Conservation (phyloP, 495 filamentous ascomycete species). For the Lasiosphaeriaceae sp. region DNA sequence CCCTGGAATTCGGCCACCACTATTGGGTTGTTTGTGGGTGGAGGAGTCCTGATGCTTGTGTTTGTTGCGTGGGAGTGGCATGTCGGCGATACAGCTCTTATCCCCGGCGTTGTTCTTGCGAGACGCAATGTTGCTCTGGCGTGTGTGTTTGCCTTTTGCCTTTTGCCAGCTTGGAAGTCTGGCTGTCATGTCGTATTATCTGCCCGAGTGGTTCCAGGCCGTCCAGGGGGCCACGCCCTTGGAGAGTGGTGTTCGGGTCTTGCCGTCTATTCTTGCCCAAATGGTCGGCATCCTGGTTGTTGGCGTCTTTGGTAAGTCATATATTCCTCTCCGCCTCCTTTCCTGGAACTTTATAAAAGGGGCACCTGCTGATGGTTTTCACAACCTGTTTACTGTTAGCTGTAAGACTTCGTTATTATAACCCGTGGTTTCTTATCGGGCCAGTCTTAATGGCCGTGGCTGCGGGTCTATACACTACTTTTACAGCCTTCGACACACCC, state of each 20-base stretch:
- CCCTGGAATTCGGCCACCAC: conserved; percentile 44
- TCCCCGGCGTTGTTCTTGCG: conserved; percentile 28
- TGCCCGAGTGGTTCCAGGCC: conserved; percentile 63
- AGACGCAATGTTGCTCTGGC: conserved; percentile 11
- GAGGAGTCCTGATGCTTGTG: conserved; percentile 29
- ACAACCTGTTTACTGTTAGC: neutral
- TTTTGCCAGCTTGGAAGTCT: conserved; percentile 19
- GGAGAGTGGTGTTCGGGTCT: conserved; percentile 43
- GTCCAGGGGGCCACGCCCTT: conserved; percentile 42
- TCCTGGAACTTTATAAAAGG: too few species aligned
- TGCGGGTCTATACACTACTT: conserved; percentile 34
- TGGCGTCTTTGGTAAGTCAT: conserved; percentile 3
- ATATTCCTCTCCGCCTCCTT: neutral
- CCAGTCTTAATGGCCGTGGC: conserved; percentile 10
- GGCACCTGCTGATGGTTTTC: neutral
- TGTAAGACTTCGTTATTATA: conserved; percentile 13
- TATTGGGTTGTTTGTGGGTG: conserved; percentile 43
- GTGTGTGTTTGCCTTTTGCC: conserved; percentile 15
- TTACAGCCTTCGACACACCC: conserved; percentile 29
- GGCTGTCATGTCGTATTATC: conserved; percentile 42
- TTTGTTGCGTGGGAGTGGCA: conserved; percentile 43
- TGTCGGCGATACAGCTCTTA: conserved; percentile 44
- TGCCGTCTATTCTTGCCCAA: conserved; percentile 40
- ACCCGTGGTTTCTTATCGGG: conserved; percentile 16
- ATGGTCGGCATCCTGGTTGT: neutral